Evolutionary conservation across 176 grass and related monocot species (phyloP).

Genomic region (Oryza nivara): DNA sequence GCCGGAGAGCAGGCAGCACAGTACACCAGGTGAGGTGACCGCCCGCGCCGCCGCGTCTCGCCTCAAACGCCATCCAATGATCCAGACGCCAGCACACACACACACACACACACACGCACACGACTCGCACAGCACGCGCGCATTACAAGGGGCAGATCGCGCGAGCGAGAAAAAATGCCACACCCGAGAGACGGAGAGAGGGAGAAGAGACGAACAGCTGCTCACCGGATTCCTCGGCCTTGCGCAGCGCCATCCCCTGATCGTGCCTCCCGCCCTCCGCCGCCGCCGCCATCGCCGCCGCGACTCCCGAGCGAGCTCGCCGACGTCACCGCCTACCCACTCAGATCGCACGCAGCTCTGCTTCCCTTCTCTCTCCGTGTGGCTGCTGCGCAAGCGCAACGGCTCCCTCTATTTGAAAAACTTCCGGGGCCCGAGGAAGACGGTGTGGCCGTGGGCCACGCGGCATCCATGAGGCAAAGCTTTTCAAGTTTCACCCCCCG

Average conservation of each 20-base stretch:
- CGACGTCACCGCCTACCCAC: not conserved
- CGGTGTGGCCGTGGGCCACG: not conserved
- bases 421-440: not conserved
- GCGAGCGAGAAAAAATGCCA: not conserved
- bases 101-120: too few species aligned
- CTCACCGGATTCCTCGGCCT: conserved; percentile 84
- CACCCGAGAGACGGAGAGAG: too few species aligned
- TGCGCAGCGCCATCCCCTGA: conserved; percentile 71
- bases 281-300: conserved; percentile 5
- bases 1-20: not conserved
- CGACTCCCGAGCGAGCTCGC: conserved; percentile 5
- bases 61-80: too few species aligned
- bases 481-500: too few species aligned
- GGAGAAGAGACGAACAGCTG: not conserved
- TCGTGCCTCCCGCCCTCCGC: conserved; percentile 49
- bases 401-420: not conserved
- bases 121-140: too few species aligned
- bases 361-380: not conserved
- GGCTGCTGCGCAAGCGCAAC: not conserved
- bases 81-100: too few species aligned
- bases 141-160: not conserved
- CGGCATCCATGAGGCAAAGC: too few species aligned
- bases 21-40: not conserved
- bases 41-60: too few species aligned
- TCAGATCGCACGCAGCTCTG: conserved; percentile 1